Conservation (phyloP, 2,329 filamentous ascomycete species). For the Pseudogymnoascus verrucosus region DNA sequence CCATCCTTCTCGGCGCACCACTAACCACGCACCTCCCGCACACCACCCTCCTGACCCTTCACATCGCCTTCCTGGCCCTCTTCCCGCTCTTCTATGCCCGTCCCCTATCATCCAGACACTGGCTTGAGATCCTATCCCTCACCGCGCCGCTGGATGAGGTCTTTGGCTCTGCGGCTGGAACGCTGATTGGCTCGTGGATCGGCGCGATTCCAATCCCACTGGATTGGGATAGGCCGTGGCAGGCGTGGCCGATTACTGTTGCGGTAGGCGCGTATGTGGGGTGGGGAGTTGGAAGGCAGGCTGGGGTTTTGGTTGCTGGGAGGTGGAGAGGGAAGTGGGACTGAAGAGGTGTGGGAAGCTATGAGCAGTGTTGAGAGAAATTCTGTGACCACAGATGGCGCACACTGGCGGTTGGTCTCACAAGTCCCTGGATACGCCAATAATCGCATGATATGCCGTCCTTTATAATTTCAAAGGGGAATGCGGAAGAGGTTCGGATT, state of each 20-base stretch:
- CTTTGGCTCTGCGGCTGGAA: conserved; percentile 74
- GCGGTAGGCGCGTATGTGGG: conserved; percentile 75
- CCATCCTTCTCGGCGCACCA: conserved; percentile 86
- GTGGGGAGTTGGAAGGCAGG: conserved; percentile 60
- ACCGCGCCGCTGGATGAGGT: conserved; percentile 71
- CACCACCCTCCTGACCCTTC: conserved; percentile 71
- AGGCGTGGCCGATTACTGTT: conserved; percentile 94
- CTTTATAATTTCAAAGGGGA: background rate
- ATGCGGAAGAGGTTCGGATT: background rate
- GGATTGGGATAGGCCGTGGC: conserved; percentile 99
- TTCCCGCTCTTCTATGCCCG: conserved; percentile 81
- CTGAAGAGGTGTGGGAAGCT: background rate
- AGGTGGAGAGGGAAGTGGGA: conserved; percentile 15
- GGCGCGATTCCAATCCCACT: conserved; percentile 92
- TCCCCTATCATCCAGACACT: conserved; percentile 64
- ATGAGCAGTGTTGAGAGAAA: background rate
- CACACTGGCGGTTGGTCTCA: background rate
- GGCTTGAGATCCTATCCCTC: conserved; percentile 61
- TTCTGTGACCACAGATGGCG: background rate
- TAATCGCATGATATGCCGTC: background rate
- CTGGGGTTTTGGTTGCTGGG: conserved; percentile 37
- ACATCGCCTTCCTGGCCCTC: conserved; percentile 70
- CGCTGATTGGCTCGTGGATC: conserved; percentile 76
- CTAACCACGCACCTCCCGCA: conserved; percentile 71
- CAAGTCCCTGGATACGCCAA: background rate